Evolutionary conservation across 139 green algal species (phyloP).

Genomic region (Eudorina sp.): DNA sequence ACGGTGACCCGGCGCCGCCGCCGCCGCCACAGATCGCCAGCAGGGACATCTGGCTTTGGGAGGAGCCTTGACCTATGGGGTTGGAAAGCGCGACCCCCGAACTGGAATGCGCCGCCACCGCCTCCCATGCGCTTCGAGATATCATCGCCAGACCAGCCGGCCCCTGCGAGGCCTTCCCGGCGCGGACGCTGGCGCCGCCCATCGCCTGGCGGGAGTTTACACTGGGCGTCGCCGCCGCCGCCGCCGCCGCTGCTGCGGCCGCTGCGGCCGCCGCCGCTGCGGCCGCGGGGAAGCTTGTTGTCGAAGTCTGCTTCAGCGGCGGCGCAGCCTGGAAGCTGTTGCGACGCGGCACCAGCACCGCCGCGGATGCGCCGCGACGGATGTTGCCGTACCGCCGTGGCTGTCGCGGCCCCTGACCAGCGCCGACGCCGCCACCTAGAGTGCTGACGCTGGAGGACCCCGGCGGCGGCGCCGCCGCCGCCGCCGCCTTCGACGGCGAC

Average conservation of each 20-base stretch:
- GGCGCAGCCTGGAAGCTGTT: background rate
- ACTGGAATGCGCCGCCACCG: background rate
- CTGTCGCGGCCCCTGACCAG: background rate
- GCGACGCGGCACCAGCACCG: background rate
- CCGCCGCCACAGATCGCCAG: too few species aligned
- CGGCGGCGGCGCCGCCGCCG: background rate
- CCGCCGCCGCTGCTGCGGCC: background rate
- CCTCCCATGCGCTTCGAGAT: slow-evolving; percentile 6
- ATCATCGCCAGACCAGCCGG: slow-evolving; percentile 10
- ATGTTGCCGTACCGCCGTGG: slow-evolving; percentile 6
- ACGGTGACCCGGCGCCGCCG: too few species aligned
- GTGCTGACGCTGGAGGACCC: background rate
- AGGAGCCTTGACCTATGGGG: too few species aligned
- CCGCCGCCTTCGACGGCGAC: too few species aligned
- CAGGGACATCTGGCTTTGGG: too few species aligned
- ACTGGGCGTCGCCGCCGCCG: too few species aligned
- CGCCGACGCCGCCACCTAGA: too few species aligned
- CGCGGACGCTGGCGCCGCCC: too few species aligned
- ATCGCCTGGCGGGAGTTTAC: too few species aligned
- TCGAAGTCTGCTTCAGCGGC: background rate
- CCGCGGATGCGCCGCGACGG: background rate
- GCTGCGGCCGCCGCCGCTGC: background rate
- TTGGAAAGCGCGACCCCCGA: background rate
- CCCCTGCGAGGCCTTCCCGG: background rate
- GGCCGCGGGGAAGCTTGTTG: background rate